A percentile compares a stretch with the other conserved stretches of the same genome.
Conservation (phyloP, 306 rosid genomes). For the Medicago lupulina region DNA sequence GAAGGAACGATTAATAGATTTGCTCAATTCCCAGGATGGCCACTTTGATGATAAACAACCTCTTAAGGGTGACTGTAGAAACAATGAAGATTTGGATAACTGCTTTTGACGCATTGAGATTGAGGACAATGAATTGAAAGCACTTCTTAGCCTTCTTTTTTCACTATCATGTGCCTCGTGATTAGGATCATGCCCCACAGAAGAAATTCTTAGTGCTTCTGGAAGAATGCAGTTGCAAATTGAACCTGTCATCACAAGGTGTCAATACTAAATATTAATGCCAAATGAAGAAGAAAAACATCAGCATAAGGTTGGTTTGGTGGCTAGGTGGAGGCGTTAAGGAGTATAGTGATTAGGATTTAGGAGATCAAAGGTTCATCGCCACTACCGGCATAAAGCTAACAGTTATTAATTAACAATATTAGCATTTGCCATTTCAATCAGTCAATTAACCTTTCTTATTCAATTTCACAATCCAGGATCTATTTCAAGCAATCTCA, state of each 20-base stretch:
- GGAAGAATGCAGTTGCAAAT: slow-evolving; percentile 91
- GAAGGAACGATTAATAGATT: slow-evolving; percentile 74
- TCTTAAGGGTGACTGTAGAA: slow-evolving; percentile 89
- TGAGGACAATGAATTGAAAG: slow-evolving; percentile 77
- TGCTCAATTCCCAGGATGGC: slow-evolving; percentile 87
- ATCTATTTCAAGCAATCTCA: neutral
- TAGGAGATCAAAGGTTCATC: too few relatives aligned
- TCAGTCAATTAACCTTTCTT: neutral
- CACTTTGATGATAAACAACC: slow-evolving; percentile 86
- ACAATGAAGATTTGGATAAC: slow-evolving; percentile 75
- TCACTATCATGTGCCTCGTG: slow-evolving; percentile 65
- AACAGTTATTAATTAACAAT: too few relatives aligned
- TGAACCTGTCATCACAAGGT: slow-evolving; percentile 66
- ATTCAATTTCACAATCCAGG: neutral
- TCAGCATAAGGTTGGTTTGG: too few relatives aligned
- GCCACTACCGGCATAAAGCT: too few relatives aligned
- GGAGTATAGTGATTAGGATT: too few relatives aligned
- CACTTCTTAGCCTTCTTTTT: slow-evolving; percentile 72
- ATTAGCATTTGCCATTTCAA: neutral
- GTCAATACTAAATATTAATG: neutral
- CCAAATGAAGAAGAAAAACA: too few relatives aligned
- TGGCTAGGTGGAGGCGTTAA: too few relatives aligned
- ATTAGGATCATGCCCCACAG: slow-evolving; percentile 76
- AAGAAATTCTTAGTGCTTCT: slow-evolving; percentile 74
- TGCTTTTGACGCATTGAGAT: slow-evolving; percentile 96